Base-by-base conservation (phyloP, 179 eudicot species). In the Monotropa hypopitys region DNA sequence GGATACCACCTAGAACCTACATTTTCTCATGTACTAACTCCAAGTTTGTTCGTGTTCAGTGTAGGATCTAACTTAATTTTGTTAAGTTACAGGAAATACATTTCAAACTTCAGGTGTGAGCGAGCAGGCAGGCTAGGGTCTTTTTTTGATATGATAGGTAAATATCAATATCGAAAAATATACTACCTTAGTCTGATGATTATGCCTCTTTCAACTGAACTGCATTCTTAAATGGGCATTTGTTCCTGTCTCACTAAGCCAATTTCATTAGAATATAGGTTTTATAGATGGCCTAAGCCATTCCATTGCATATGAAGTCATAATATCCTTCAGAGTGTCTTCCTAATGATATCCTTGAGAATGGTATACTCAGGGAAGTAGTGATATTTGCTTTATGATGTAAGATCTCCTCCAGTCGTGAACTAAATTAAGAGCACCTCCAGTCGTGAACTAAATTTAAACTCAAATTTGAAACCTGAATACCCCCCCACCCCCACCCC, bases 31-130 rank as follows among this genome's bases (percentile, higher is more conserved):
- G 72, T 28, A 7, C n/a, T 47, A 42, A 18, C 70, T 61, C 68
- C 42, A 18, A 23, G 56, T 63, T 63, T 62, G 77, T 32, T 33
- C n/a, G n/a, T 74, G 1, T 15, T 12, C 33, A 21, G 6, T 33
- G 32, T 50, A 20, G 49, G 46, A 67, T 59, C 61, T 51, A 49
- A 35, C 49, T 68, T 81, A n/a, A 13, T 45, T 67, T 53, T 77
- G 38, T 74, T 7, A 50, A 38, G 67, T 78, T 82, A 76, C 93
- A 95, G 97, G 97, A 93, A 90, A 79, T 95, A 86, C 76, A 46
- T 89, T 42, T 95, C 99, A 81, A 95, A 93, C 84, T 86, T 92
- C 82, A 87, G 99, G 83, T 86, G 86, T 80, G 88, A 88, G 81
- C 92, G 97, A 57, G 74, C 81, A 63, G 97, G 99, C 69, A 85